These are phyloP conservation scores for Gliomastix tumulicola DNA, from an alignment of 2,329 filamentous ascomycete species.

Conservation along the genomic window DNA sequence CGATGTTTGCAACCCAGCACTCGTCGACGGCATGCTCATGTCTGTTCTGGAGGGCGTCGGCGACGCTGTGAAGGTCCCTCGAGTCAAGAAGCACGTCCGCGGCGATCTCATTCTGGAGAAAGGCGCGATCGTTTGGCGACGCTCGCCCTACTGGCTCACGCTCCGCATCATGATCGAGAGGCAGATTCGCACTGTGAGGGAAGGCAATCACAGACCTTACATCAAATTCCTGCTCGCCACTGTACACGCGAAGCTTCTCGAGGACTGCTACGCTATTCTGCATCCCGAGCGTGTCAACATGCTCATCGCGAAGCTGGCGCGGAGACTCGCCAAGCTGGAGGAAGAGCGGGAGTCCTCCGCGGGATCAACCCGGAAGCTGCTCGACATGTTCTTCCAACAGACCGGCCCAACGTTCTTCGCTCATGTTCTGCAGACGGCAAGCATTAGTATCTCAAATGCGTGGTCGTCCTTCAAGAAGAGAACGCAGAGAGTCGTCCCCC, in stretches of 20 bases:
- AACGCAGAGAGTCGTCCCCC: neutral
- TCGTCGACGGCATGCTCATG: conserved; percentile 56
- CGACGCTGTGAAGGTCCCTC: conserved; percentile 18
- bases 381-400: neutral
- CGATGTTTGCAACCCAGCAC: conserved; percentile 38
- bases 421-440: neutral
- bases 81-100: conserved; percentile 49
- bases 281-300: conserved; percentile 9
- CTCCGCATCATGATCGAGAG: conserved; percentile 47
- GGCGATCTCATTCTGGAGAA: conserved; percentile 52
- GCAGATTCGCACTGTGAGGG: conserved; percentile 20
- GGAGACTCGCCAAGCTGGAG: conserved; percentile 3
- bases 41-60: conserved; percentile 54
- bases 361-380: neutral
- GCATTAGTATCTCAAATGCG: neutral
- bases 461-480: neutral
- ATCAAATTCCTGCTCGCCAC: conserved; percentile 54
- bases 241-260: conserved; percentile 37
- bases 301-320: conserved; percentile 1
- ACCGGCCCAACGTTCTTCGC: neutral
- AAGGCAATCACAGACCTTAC: neutral
- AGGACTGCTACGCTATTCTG: conserved; percentile 17
- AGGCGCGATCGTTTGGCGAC: conserved; percentile 49
- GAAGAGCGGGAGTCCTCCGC: neutral
- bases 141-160: conserved; percentile 55